phyloP scores from a whole-genome alignment of 129 eudicot genomes.

The Sambucus nigra region DNA sequence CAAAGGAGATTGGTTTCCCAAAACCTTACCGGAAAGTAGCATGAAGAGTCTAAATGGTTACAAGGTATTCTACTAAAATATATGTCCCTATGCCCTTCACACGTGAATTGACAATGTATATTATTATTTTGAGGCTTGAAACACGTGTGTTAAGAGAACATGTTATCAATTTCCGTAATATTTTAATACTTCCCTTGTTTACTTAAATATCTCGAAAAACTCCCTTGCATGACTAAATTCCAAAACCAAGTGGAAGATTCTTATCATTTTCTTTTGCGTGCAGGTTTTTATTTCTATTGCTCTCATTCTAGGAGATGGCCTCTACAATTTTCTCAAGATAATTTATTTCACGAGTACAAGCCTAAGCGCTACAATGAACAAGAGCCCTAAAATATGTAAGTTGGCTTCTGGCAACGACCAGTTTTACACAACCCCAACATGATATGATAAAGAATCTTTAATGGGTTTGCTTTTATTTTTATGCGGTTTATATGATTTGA shows the following conservation, averaged over 20 bases:
- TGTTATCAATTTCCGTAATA: too few species aligned
- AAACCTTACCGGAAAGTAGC: slow-evolving; percentile 48
- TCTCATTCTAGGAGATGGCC: slow-evolving; percentile 81
- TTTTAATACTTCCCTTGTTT: background rate
- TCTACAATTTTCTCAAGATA: slow-evolving; percentile 73
- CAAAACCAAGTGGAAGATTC: background rate
- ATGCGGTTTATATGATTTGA: too few species aligned
- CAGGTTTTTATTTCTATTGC: slow-evolving; percentile 91
- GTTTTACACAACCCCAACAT: too few species aligned
- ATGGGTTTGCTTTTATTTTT: too few species aligned
- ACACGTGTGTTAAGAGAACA: too few species aligned
- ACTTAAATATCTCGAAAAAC: background rate
- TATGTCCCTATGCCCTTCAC: too few species aligned
- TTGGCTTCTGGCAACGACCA: background rate
- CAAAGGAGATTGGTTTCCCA: slow-evolving; percentile 72
- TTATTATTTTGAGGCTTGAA: too few species aligned
- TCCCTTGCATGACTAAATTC: background rate
- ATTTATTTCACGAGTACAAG: slow-evolving; percentile 45
- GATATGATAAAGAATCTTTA: too few species aligned
- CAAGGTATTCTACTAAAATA: slow-evolving; percentile 36
- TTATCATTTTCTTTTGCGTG: slow-evolving; percentile 3
- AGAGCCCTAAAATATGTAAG: slow-evolving; percentile 34
- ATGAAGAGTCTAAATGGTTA: slow-evolving; percentile 90
- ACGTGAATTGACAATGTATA: too few species aligned
- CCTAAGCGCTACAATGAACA: slow-evolving; percentile 36